phyloP scores from a whole-genome alignment of 148 eudicot genomes.

The Rhododendron kiyosumense region DNA sequence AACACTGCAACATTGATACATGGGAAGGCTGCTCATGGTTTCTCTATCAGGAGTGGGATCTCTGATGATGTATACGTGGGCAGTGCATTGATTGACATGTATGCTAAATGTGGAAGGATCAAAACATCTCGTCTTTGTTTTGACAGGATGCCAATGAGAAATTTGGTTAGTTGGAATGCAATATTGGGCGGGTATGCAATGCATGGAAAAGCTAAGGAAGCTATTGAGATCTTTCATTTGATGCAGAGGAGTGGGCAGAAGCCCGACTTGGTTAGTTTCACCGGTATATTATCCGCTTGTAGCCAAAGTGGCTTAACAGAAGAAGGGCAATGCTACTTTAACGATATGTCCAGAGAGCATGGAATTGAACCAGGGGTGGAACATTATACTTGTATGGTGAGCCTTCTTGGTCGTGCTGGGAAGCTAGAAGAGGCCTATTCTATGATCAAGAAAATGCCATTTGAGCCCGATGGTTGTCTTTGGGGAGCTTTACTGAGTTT shows the following conservation, averaged over 20 bases:
- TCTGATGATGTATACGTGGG: constrained; percentile 44
- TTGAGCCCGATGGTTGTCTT: too few relatives aligned
- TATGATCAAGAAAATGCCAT: too few relatives aligned
- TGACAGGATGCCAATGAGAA: constrained; percentile 37
- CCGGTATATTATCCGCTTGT: not conserved
- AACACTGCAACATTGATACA: too few relatives aligned
- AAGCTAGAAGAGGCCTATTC: constrained; percentile 16
- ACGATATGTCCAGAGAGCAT: constrained; percentile 35
- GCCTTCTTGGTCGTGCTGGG: constrained; percentile 60
- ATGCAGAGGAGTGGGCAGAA: constrained; percentile 45
- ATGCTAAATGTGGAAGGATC: constrained; percentile 61
- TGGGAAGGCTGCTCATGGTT: constrained; percentile 41
- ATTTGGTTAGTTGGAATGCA: constrained; percentile 54
- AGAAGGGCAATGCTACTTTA: constrained; percentile 42
- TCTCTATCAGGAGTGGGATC: constrained; percentile 38
- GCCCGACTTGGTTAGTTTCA: constrained; percentile 22
- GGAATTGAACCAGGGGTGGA: constrained; percentile 37
- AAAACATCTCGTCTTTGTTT: constrained; percentile 12
- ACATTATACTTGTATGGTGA: constrained; percentile 17
- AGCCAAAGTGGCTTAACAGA: constrained; percentile 53
- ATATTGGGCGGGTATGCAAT: constrained; percentile 51
- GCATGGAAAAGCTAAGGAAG: constrained; percentile 55
- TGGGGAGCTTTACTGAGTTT: too few relatives aligned
- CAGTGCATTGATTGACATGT: constrained; percentile 59
- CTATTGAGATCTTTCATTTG: constrained; percentile 41